Evolutionary conservation across 768 basidiomycete genomes (phyloP).

Genomic region (Porpolomopsis calyptriformis): DNA sequence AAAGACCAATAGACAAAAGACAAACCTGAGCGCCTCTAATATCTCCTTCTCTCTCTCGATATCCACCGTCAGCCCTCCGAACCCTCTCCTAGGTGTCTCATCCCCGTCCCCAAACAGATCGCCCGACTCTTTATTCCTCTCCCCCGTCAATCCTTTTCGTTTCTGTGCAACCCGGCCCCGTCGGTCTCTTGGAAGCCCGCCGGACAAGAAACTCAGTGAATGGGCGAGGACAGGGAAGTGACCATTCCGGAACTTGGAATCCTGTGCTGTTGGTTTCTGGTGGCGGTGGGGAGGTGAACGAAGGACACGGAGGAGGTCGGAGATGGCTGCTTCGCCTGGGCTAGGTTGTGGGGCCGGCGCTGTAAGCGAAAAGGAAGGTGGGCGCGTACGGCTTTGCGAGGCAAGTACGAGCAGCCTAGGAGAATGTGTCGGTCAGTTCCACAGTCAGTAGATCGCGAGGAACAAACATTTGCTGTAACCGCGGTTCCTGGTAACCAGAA

Average conservation of each 20-base stretch:
- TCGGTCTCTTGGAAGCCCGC: conserved; percentile 64
- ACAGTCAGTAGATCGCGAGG: not conserved
- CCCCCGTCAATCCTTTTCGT: conserved; percentile 21
- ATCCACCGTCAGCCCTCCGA: conserved; percentile 26
- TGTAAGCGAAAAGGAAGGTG: conserved; percentile 50
- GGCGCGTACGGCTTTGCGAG: conserved; percentile 53
- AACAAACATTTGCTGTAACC: conserved; percentile 71
- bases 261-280: conserved; percentile 11
- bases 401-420: conserved; percentile 64
- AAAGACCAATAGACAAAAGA: conserved; percentile 5
- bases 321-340: conserved; percentile 56
- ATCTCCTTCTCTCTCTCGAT: conserved; percentile 42
- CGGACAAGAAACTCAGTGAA: conserved; percentile 62
- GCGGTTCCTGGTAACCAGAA: conserved; percentile 49
- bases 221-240: conserved; percentile 16
- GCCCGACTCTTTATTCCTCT: conserved; percentile 22
- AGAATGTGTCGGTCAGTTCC: conserved; percentile 1
- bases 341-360: conserved; percentile 45
- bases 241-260: conserved; percentile 10
- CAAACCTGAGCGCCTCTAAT: conserved; percentile 41
- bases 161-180: conserved; percentile 65
- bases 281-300: conserved; percentile 35
- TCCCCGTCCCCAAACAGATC: conserved; percentile 31
- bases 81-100: conserved; percentile 42
- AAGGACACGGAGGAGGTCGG: conserved; percentile 53